These are phyloP conservation scores for Dothistroma septosporum DNA, from an alignment of 2,329 filamentous ascomycete species.

Conservation along the genomic window DNA sequence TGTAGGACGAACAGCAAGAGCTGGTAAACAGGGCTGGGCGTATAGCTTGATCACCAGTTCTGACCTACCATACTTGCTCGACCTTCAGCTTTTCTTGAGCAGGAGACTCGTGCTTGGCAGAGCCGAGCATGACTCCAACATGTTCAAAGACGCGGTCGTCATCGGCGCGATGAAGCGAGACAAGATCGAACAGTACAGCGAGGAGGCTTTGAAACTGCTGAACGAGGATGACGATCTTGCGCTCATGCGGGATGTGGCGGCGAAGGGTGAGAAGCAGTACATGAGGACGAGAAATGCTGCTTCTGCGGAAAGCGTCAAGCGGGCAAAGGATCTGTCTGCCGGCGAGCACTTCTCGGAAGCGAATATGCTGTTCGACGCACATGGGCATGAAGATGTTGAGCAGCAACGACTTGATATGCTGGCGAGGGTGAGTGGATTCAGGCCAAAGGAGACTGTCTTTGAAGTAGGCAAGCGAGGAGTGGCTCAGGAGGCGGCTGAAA, in stretches of 20 bases:
- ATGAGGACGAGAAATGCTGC: conserved; percentile 84
- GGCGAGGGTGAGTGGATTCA: conserved; percentile 79
- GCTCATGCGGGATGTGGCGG: conserved; percentile 66
- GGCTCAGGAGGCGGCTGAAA: conserved; percentile 62
- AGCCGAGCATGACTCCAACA: conserved; percentile 53
- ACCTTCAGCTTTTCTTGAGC: conserved; percentile 92
- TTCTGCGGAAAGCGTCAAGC: conserved; percentile 82
- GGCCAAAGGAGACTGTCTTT: conserved; percentile 92
- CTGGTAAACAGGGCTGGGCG: conserved; percentile 87
- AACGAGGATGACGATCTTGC: conserved; percentile 70
- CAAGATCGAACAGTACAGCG: conserved; percentile 68
- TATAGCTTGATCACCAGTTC: conserved; percentile 86
- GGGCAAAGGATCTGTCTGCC: conserved; percentile 71
- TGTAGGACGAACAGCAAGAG: conserved; percentile 91
- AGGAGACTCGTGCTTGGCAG: conserved; percentile 74
- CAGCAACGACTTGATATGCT: conserved; percentile 79
- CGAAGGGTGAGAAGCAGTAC: conserved; percentile 90
- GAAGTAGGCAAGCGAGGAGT: conserved; percentile 77
- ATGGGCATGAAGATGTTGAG: conserved; percentile 61
- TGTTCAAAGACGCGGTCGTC: conserved; percentile 78
- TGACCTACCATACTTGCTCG: conserved; percentile 86
- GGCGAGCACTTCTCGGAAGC: conserved; percentile 68
- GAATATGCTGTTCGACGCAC: conserved; percentile 67
- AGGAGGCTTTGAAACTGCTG: conserved; percentile 78
- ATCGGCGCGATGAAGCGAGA: conserved; percentile 72